These are phyloP conservation scores for Yamadazyma sp. DNA, from an alignment of 805 yeast genomes.

Conservation along the genomic window DNA sequence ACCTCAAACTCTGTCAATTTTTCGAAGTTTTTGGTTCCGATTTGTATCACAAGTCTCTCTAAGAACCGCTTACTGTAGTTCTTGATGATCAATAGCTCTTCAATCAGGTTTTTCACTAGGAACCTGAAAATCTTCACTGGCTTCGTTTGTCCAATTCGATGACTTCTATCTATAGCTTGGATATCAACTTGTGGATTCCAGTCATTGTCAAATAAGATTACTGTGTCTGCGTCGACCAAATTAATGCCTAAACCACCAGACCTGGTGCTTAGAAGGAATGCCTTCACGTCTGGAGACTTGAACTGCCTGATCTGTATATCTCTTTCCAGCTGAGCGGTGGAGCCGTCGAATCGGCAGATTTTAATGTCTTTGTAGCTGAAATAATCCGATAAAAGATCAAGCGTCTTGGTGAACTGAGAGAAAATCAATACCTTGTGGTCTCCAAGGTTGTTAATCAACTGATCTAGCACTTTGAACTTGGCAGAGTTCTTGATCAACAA, in stretches of 20 bases:
- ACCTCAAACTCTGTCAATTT: constrained; percentile 21
- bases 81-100: constrained; percentile 73
- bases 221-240: constrained; percentile 84
- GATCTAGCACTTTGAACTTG: constrained; percentile 68
- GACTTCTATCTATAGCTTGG: constrained; percentile 95
- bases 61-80: constrained; percentile 75
- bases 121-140: constrained; percentile 84
- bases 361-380: constrained; percentile 47
- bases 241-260: constrained; percentile 96
- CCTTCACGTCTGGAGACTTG: constrained; percentile 23
- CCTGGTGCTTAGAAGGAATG: constrained; percentile 82
- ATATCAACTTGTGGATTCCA: constrained; percentile 98
- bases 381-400: constrained; percentile 82
- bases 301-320: constrained; percentile 61
- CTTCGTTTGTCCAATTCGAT: constrained; percentile 83
- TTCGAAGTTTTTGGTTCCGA: constrained; percentile 38
- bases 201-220: constrained; percentile 85
- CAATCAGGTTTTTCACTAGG: constrained; percentile 75
- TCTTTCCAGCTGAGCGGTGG: constrained; percentile 63
- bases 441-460: constrained; percentile 52
- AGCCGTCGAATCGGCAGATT: constrained; percentile 74
- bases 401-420: constrained; percentile 79
- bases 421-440: constrained; percentile 78
- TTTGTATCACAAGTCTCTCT: constrained; percentile 23
- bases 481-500: constrained; percentile 57